Evolutionary conservation across 2,329 filamentous ascomycete species (phyloP).

Genomic region (Fusarium staphyleae): DNA sequence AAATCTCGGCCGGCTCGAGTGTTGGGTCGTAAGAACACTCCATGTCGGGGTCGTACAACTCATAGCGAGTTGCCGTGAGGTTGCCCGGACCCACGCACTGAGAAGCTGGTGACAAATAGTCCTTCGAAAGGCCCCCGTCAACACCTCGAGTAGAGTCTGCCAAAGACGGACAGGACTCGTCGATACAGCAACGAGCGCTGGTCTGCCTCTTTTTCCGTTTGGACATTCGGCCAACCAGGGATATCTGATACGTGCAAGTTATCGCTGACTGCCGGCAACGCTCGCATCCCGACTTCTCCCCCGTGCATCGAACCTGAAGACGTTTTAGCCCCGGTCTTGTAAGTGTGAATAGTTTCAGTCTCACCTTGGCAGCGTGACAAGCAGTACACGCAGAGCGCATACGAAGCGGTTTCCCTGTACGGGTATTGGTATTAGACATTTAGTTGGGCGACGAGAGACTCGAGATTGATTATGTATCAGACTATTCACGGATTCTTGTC

Average conservation of each 20-base stretch:
- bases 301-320: constrained; percentile 6
- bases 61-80: not conserved
- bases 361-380: constrained; percentile 12
- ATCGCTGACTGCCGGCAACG: constrained; percentile 2
- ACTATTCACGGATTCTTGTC: too few relatives aligned
- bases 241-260: constrained; percentile 5
- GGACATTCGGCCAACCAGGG: constrained; percentile 15
- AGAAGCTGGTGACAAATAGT: not conserved
- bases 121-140: too few relatives aligned
- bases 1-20: not conserved
- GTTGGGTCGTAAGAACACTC: not conserved
- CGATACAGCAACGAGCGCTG: not conserved
- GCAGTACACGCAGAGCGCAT: constrained; percentile 10
- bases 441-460: too few relatives aligned
- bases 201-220: constrained; percentile 1
- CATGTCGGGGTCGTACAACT: not conserved
- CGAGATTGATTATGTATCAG: too few relatives aligned
- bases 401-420: constrained; percentile 3
- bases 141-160: not conserved
- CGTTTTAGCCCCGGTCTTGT: not conserved
- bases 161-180: not conserved
- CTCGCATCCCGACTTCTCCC: constrained; percentile 5
- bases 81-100: not conserved
- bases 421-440: not conserved
- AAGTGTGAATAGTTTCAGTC: not conserved